These are phyloP conservation scores for Cymbopogon citratus DNA, from an alignment of 176 grass and related monocot species.

Conservation along the genomic window DNA sequence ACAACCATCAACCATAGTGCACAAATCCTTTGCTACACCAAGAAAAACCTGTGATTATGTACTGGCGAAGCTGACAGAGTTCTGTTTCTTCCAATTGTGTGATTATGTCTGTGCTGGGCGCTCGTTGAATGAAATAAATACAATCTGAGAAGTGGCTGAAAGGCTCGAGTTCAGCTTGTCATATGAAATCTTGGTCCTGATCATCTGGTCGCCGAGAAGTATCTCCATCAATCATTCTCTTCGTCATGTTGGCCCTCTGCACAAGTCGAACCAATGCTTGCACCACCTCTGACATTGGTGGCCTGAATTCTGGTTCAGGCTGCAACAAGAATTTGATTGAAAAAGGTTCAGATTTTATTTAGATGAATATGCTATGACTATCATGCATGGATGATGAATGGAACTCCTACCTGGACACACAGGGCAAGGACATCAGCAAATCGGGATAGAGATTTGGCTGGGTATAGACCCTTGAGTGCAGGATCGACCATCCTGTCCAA, in stretches of 20 bases:
- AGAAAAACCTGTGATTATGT: slow-evolving; percentile 35
- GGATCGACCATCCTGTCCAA: slow-evolving; percentile 79
- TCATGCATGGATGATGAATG: neutral
- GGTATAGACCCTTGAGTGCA: slow-evolving; percentile 61
- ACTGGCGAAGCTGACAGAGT: neutral
- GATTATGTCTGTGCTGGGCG: neutral
- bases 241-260: slow-evolving; percentile 76
- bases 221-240: slow-evolving; percentile 52
- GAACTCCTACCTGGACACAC: slow-evolving; percentile 61
- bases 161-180: neutral
- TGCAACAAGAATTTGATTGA: slow-evolving; percentile 24
- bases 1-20: neutral
- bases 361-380: neutral
- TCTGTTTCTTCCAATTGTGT: neutral
- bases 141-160: neutral
- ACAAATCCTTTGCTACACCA: neutral
- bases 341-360: neutral
- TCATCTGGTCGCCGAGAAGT: slow-evolving; percentile 36
- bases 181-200: slow-evolving; percentile 53
- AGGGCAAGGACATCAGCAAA: slow-evolving; percentile 67
- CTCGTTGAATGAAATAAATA: slow-evolving; percentile 25
- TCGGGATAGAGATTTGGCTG: slow-evolving; percentile 73
- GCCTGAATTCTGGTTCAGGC: slow-evolving; percentile 75
- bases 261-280: slow-evolving; percentile 69
- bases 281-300: slow-evolving; percentile 81